phyloP scores from a whole-genome alignment of 176 grass and related monocot genomes.

The Zea luxurians region DNA sequence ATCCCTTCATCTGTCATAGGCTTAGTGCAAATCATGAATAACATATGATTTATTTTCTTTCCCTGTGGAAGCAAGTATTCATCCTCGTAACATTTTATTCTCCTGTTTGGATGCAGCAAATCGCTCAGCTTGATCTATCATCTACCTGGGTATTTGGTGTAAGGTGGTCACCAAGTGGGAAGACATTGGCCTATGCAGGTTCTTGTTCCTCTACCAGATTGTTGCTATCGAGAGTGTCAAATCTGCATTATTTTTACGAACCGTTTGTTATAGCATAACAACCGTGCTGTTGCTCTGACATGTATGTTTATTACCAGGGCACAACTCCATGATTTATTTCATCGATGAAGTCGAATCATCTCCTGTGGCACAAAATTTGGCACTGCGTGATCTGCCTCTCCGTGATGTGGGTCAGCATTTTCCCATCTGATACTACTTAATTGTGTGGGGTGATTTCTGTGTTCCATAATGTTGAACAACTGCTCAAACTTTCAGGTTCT shows the following conservation, averaged over 20 bases:
- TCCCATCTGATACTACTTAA: conserved; percentile 59
- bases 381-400: conserved; percentile 91
- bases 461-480: conserved; percentile 42
- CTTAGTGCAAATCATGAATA: background rate
- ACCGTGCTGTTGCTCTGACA: background rate
- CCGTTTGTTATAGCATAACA: conserved; percentile 5
- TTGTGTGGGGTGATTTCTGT: conserved; percentile 34
- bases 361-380: conserved; percentile 80
- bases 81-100: conserved; percentile 18
- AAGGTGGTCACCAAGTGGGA: conserved; percentile 95
- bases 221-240: conserved; percentile 32
- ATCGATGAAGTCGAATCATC: conserved; percentile 83
- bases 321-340: conserved; percentile 98
- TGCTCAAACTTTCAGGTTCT: conserved; percentile 70
- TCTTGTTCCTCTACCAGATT: background rate
- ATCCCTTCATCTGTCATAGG: background rate
- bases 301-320: conserved; percentile 55
- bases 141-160: conserved; percentile 92
- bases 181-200: conserved; percentile 94
- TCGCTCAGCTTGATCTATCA: conserved; percentile 93
- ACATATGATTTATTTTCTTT: conserved; percentile 6
- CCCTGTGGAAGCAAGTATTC: background rate
- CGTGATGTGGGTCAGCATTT: conserved; percentile 99
- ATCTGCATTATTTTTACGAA: background rate
- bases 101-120: conserved; percentile 67